A percentile compares a stretch with the other conserved stretches of the same genome.
These are phyloP conservation scores for Hamamelis virginiana DNA, from an alignment of 164 flowering plant genomes.

Conservation along the genomic window DNA sequence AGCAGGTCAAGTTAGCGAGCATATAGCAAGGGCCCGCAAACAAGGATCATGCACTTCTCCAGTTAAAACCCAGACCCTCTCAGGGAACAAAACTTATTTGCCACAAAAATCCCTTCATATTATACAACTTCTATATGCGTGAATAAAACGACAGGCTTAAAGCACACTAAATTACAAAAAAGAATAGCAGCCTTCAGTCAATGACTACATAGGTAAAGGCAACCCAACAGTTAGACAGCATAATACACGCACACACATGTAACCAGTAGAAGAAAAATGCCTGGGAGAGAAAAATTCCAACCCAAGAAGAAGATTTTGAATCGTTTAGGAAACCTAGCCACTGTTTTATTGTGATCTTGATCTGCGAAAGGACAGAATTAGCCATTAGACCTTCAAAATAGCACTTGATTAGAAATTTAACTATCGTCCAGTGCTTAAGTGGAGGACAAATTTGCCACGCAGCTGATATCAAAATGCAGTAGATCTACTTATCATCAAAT, in stretches of 20 bases:
- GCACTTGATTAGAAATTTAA: too few species aligned
- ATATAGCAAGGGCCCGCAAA: background rate
- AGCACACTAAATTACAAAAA: too few species aligned
- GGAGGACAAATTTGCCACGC: background rate
- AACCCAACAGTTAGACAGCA: background rate
- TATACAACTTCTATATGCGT: background rate
- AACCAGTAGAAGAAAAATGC: too few species aligned
- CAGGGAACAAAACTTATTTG: background rate
- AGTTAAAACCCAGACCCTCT: background rate
- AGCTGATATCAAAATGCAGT: background rate
- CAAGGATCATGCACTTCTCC: background rate
- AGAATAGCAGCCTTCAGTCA: background rate
- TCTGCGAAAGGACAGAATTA: background rate
- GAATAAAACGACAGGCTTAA: background rate
- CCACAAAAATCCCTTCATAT: background rate
- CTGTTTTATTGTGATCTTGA: background rate
- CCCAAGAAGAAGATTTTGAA: too few species aligned
- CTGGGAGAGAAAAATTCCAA: too few species aligned
- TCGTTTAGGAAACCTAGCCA: background rate
- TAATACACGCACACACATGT: background rate
- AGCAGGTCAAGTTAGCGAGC: background rate
- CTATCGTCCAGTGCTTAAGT: background rate
- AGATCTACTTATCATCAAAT: background rate
- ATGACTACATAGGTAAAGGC: background rate
- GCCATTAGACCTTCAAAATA: background rate